Evolutionary conservation across 2,329 filamentous ascomycete genomes (phyloP).

Genomic region (Ophiostoma populinum): DNA sequence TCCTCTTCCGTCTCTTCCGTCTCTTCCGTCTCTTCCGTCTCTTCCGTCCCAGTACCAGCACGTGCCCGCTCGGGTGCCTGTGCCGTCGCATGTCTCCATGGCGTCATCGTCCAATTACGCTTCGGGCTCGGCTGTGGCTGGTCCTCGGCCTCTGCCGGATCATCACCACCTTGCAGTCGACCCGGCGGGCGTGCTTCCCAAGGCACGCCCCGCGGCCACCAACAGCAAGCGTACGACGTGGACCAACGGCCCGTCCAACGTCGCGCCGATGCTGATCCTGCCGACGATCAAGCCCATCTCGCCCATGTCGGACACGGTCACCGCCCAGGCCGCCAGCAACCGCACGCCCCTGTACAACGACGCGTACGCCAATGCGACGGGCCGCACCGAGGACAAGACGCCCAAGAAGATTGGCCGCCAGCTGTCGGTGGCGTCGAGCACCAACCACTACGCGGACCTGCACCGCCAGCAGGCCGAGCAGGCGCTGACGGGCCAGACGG

Average conservation of each 20-base stretch:
- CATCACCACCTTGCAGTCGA: slow-evolving; percentile 14
- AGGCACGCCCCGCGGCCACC: slow-evolving; percentile 26
- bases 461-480: slow-evolving; percentile 85
- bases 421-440: slow-evolving; percentile 77
- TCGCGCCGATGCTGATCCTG: slow-evolving; percentile 85
- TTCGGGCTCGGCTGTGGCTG: not conserved
- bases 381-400: slow-evolving; percentile 41
- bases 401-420: slow-evolving; percentile 90
- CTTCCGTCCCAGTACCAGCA: not conserved
- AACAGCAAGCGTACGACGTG: slow-evolving; percentile 79
- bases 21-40: not conserved
- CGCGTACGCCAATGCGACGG: slow-evolving; percentile 24
- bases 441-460: slow-evolving; percentile 80
- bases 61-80: slow-evolving; percentile 3
- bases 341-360: slow-evolving; percentile 38
- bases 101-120: not conserved
- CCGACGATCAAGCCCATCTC: slow-evolving; percentile 91
- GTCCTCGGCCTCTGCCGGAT: slow-evolving; percentile 14
- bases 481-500: slow-evolving; percentile 67
- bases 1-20: not conserved
- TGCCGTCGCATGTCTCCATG: slow-evolving; percentile 1
- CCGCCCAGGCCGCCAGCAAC: slow-evolving; percentile 68
- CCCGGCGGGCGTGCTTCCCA: slow-evolving; percentile 23
- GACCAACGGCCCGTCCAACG: slow-evolving; percentile 66
- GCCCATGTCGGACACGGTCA: slow-evolving; percentile 86